Percentiles rank a stretch among this genome's conserved stretches.
Evolutionary conservation across 2,329 filamentous ascomycete species (phyloP).

Genomic region (Epicoccum nigrum): DNA sequence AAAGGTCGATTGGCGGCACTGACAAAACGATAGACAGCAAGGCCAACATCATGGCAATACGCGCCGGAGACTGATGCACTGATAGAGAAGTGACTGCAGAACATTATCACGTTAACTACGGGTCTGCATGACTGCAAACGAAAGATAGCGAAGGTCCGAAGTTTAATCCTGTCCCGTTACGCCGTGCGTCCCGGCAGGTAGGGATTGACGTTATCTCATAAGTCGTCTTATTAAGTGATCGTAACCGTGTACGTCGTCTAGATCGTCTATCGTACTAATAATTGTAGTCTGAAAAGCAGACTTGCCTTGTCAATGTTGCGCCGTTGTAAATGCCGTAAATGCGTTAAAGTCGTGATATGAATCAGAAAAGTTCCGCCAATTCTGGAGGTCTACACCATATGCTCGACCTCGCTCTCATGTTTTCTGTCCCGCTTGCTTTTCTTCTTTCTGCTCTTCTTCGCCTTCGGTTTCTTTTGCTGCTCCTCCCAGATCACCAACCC

Average conservation of each 20-base stretch:
- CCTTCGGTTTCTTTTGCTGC: slow-evolving; percentile 23
- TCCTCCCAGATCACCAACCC: slow-evolving; percentile 48
- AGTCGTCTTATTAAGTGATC: not conserved
- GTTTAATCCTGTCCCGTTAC: no score
- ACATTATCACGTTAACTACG: no score
- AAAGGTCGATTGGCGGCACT: no score
- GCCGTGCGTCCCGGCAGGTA: no score
- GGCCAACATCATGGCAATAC: no score
- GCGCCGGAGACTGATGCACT: no score
- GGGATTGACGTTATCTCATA: no score
- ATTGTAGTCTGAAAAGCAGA: not conserved
- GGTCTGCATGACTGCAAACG: no score
- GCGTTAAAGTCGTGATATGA: not conserved
- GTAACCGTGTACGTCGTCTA: not conserved
- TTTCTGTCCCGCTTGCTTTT: slow-evolving; percentile 6
- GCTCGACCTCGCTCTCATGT: not conserved
- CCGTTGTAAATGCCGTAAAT: slow-evolving; percentile 9
- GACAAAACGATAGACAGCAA: no score
- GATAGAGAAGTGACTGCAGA: no score
- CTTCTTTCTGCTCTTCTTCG: not conserved
- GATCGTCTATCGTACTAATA: slow-evolving; percentile 2
- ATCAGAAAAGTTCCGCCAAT: not conserved
- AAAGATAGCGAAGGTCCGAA: no score
- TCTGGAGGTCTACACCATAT: slow-evolving; percentile 1
- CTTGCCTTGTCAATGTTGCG: not conserved